Evolutionary conservation across 441 rosid species (phyloP).

Genomic region (Caryocar brasiliense): DNA sequence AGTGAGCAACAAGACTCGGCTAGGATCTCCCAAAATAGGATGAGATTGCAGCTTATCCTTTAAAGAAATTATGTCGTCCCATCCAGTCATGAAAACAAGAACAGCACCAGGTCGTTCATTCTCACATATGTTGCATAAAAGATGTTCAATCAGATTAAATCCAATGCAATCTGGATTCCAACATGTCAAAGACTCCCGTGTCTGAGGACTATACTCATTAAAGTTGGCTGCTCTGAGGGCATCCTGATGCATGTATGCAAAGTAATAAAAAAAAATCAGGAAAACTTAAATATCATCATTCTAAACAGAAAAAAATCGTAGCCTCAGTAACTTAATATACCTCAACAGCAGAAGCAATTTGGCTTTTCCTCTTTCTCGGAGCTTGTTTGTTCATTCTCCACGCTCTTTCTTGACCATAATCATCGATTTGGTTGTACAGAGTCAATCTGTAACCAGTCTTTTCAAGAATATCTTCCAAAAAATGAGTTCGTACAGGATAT

Average conservation of each 20-base stretch:
- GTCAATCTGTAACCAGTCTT: conserved; percentile 62
- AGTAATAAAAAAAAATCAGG: conserved; percentile 15
- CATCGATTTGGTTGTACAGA: conserved; percentile 70
- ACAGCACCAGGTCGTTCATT: conserved; percentile 71
- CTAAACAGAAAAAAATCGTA: background rate
- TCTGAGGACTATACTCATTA: conserved; percentile 43
- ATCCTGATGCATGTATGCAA: conserved; percentile 33
- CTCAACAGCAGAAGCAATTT: conserved; percentile 80
- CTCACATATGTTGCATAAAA: conserved; percentile 59
- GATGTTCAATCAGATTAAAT: conserved; percentile 72
- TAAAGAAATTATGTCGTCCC: conserved; percentile 84
- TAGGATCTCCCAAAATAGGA: conserved; percentile 62
- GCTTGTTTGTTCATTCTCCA: conserved; percentile 82
- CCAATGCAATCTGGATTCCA: conserved; percentile 95
- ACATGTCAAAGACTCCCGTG: conserved; percentile 61
- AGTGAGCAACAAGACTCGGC: conserved; percentile 58
- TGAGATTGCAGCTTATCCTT: conserved; percentile 73
- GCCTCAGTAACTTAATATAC: conserved; percentile 21
- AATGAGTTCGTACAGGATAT: conserved; percentile 57
- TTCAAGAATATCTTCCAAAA: conserved; percentile 75
- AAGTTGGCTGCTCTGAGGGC: conserved; percentile 66
- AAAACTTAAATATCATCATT: background rate
- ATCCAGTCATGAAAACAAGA: conserved; percentile 87
- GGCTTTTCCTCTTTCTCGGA: conserved; percentile 79
- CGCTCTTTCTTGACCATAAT: conserved; percentile 76